Base-by-base conservation (phyloP, 2,329 filamentous ascomycete species). In the Fusarium transvaalense region DNA sequence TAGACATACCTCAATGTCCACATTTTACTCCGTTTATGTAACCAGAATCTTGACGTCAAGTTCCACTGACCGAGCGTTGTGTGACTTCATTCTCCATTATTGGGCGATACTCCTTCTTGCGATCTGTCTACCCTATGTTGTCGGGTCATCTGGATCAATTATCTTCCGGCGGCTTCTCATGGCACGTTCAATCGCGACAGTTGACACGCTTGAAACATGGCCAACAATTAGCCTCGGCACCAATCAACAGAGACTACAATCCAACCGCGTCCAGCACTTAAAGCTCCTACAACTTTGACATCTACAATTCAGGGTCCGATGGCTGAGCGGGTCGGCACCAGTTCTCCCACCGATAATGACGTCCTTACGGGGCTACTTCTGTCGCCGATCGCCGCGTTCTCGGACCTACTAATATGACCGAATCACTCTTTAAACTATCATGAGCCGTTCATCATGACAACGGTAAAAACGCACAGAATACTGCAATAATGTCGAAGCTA, bases 381-480 rank as follows among this genome's bases (percentile, higher is more conserved):
- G n/a, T 5, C 1, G 4, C 67, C 67, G 67, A 51, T 12, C 2
- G 6, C 13, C 14, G 23, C 5, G 32, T 3, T 9, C 31, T 66
- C 66, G 67, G 67, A 47, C 2, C 66, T 59, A 69, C 31, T 55
- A 68, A 3, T 70, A 38, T 2, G 2, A 6, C 67, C 67, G 67
- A 68, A 7, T 6, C 25, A 51, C 37, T 69, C 59, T 70, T 69
- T 70, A 64, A 69, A 68, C 66, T 64, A 70, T 69, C 58, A 69
- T 41, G 38, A 68, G 54, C 51, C 46, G 32, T 58, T 48, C 38
- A 45, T 66, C 46, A 62, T 65, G 55, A 54, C 47, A 34, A 34
- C 47, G 38, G 15, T n/a, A 19, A n/a, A 23, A 27, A 23, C 52
- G 17, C n/a, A 55, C 32, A 32, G 29, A 55, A 25, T 21, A 52